Conservation (phyloP, 75 land plant genomes). For the Sequoiadendron giganteum region DNA sequence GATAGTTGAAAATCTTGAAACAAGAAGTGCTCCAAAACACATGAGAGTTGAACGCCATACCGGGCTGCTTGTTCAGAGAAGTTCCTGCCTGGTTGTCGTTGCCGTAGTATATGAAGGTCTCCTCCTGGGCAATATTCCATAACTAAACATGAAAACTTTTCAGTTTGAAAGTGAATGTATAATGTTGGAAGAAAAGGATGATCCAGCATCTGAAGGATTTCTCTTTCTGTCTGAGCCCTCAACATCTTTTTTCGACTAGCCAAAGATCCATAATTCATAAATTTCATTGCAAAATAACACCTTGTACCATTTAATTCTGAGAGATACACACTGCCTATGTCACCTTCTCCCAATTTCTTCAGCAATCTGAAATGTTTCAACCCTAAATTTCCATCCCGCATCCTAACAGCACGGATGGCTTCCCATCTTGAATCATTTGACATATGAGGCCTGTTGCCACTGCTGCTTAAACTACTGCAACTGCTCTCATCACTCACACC, state of each 20-base stretch:
- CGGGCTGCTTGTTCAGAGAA: slow-evolving; percentile 75
- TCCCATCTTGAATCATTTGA: slow-evolving; percentile 81
- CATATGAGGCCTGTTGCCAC: slow-evolving; percentile 75
- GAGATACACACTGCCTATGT: slow-evolving; percentile 83
- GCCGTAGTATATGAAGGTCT: slow-evolving; percentile 74
- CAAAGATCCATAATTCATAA: slow-evolving; percentile 72
- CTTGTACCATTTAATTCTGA: slow-evolving; percentile 50
- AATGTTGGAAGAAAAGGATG: slow-evolving; percentile 80
- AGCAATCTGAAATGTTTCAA: slow-evolving; percentile 59
- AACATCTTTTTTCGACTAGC: slow-evolving; percentile 56
- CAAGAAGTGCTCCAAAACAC: slow-evolving; percentile 3
- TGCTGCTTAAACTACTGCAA: slow-evolving; percentile 40
- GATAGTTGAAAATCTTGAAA: background rate
- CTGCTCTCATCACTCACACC: slow-evolving; percentile 54
- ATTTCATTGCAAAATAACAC: slow-evolving; percentile 70
- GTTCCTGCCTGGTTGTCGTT: slow-evolving; percentile 52
- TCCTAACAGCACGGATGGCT: slow-evolving; percentile 43
- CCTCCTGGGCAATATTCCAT: slow-evolving; percentile 91
- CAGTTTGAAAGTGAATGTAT: slow-evolving; percentile 62
- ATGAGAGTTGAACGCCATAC: slow-evolving; percentile 22
- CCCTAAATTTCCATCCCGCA: slow-evolving; percentile 42
- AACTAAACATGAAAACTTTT: slow-evolving; percentile 66
- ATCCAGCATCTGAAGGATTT: slow-evolving; percentile 71
- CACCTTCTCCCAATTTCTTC: slow-evolving; percentile 72
- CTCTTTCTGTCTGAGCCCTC: slow-evolving; percentile 78